Conservation (phyloP, 2,329 filamentous ascomycete species). For the Gremmenia infestans region DNA sequence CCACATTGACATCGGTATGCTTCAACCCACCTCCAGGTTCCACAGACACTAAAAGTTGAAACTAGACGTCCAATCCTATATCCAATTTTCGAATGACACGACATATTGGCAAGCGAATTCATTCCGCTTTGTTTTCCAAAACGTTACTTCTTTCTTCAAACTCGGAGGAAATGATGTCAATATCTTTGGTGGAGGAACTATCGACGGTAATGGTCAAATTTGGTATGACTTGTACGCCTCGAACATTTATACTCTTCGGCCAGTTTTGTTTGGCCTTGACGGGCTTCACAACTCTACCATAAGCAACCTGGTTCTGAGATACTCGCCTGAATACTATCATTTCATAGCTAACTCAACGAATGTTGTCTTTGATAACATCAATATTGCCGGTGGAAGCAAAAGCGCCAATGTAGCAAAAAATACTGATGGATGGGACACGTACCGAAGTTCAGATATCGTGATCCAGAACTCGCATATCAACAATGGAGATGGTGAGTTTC, state of each 20-base stretch:
- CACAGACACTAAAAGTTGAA: background rate
- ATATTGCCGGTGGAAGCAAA: conserved; percentile 51
- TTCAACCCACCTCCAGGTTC: background rate
- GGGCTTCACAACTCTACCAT: conserved; percentile 54
- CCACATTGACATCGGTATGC: conserved; percentile 54
- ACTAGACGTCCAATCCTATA: conserved; percentile 51
- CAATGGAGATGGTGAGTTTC: conserved; percentile 51
- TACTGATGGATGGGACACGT: conserved; percentile 62
- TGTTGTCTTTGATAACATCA: conserved; percentile 58
- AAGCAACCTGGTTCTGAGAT: conserved; percentile 54
- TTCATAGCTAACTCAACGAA: conserved; percentile 61
- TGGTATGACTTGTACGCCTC: conserved; percentile 54
- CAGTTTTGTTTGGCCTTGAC: conserved; percentile 52
- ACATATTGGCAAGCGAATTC: conserved; percentile 63
- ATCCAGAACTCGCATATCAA: conserved; percentile 62
- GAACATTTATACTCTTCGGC: conserved; percentile 52
- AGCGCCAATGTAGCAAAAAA: conserved; percentile 56
- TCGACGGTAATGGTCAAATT: conserved; percentile 60
- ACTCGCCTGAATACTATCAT: conserved; percentile 57
- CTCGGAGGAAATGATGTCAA: conserved; percentile 62
- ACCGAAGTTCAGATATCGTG: conserved; percentile 55
- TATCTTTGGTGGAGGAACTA: conserved; percentile 59
- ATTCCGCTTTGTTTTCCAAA: conserved; percentile 62
- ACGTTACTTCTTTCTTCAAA: conserved; percentile 62
- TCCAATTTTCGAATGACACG: conserved; percentile 61